Percentiles rank a stretch among this genome's conserved stretches.
Evolutionary conservation across 1,284 basidiomycete genomes (phyloP).

Genomic region (Ustilago nuda): DNA sequence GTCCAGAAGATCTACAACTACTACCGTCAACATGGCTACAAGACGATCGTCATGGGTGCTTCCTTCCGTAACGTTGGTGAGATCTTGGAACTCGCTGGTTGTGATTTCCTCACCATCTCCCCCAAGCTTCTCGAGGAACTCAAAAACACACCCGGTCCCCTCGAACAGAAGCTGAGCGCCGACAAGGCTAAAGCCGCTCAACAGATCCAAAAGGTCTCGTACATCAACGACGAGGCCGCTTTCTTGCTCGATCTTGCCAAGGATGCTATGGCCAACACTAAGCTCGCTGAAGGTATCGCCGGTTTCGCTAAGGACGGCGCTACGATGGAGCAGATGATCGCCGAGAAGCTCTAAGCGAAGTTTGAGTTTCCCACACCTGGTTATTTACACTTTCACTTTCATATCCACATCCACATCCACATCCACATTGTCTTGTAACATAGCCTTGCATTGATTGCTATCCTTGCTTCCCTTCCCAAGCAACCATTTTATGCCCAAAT

Average conservation of each 20-base stretch:
- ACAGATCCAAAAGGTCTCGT: conserved; percentile 83
- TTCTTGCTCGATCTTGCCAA: conserved; percentile 92
- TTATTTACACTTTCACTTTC: not conserved
- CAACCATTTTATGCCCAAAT: not conserved
- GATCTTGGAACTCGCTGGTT: conserved; percentile 93
- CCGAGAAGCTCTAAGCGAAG: conserved; percentile 76
- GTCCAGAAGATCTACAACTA: conserved; percentile 94
- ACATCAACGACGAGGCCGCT: conserved; percentile 90
- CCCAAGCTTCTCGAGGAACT: conserved; percentile 92
- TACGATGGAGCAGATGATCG: conserved; percentile 85
- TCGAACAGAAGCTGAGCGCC: conserved; percentile 87
- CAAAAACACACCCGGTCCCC: conserved; percentile 80
- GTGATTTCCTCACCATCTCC: conserved; percentile 93
- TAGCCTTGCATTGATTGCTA: conserved; percentile 28
- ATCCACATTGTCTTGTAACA: conserved; percentile 25
- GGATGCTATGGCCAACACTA: conserved; percentile 68
- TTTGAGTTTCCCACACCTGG: too few species aligned
- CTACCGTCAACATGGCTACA: conserved; percentile 98
- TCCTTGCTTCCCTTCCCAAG: not conserved
- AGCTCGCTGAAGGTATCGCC: conserved; percentile 87
- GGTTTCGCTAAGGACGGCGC: conserved; percentile 91
- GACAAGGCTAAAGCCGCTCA: conserved; percentile 76
- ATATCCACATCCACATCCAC: not conserved
- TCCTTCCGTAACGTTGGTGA: conserved; percentile 90
- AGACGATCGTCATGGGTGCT: conserved; percentile 99